Evolutionary conservation across 108 stramenopile genomes (phyloP).

Genomic region (Conticribra guillardii): DNA sequence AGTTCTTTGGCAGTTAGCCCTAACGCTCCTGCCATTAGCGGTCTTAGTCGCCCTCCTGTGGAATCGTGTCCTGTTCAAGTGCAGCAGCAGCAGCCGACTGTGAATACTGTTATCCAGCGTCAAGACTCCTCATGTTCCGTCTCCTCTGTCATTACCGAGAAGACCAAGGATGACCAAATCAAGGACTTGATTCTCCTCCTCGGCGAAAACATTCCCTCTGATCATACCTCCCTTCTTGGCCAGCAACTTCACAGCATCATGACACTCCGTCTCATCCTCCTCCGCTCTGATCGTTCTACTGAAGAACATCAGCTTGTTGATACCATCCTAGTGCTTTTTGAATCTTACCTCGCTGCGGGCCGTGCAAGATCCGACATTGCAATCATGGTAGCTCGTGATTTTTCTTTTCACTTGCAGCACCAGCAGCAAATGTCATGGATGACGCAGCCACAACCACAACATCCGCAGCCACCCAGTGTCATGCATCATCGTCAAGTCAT

Average conservation of each 20-base stretch:
- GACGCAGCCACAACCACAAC: no score
- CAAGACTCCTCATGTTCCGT: neutral
- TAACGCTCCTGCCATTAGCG: no score
- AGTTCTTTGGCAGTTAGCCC: neutral
- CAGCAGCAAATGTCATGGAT: no score
- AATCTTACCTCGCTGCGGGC: constrained; percentile 75
- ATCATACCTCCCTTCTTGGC: constrained; percentile 64
- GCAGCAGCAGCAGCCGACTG: no score
- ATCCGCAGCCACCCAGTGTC: no score
- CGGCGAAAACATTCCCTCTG: constrained; percentile 82
- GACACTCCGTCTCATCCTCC: constrained; percentile 73
- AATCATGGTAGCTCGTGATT: constrained; percentile 80
- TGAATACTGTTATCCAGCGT: no score
- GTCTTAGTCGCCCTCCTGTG: no score
- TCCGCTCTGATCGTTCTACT: constrained; percentile 58
- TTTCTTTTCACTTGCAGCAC: constrained; percentile 44
- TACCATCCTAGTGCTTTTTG: constrained; percentile 78
- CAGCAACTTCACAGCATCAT: constrained; percentile 77
- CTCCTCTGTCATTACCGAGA: neutral
- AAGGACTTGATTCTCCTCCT: constrained; percentile 54
- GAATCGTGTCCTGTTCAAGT: no score
- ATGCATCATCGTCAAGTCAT: no score
- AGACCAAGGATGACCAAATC: constrained; percentile 20
- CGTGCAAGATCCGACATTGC: constrained; percentile 77
- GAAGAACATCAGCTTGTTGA: constrained; percentile 75